These are phyloP conservation scores for Antrodiella citrinella DNA, from an alignment of 768 basidiomycete genomes.

Conservation along the genomic window DNA sequence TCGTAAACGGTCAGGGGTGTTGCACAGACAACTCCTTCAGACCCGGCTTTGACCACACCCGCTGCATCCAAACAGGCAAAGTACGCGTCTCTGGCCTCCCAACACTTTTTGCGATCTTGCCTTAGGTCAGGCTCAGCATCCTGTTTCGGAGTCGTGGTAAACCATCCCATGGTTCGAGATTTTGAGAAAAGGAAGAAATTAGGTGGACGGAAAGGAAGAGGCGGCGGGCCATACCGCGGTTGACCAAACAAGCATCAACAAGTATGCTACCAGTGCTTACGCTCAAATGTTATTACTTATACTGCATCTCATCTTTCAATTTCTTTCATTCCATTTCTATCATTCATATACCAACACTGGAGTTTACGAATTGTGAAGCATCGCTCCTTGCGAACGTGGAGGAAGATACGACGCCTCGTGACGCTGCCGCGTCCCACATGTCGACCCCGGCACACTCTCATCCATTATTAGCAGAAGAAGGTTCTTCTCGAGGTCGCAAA, in stretches of 20 bases:
- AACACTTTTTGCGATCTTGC: constrained; percentile 73
- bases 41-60: constrained; percentile 66
- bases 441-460: constrained; percentile 43
- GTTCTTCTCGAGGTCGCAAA: constrained; percentile 34
- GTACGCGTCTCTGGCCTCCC: constrained; percentile 78
- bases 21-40: constrained; percentile 54
- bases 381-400: no score
- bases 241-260: no score
- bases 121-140: constrained; percentile 36
- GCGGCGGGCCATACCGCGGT: neutral
- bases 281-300: no score
- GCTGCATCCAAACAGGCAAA: constrained; percentile 74
- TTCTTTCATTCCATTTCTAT: no score
- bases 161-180: constrained; percentile 26
- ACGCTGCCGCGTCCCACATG: constrained; percentile 4
- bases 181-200: neutral
- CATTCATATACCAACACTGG: no score
- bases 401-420: neutral
- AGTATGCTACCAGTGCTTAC: no score
- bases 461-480: constrained; percentile 58
- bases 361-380: no score
- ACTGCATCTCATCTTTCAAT: no score
- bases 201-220: neutral
- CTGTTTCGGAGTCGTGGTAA: constrained; percentile 23
- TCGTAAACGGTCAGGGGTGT: constrained; percentile 55